Evolutionary conservation across 257 asterid species (phyloP).

Genomic region (Galeopsis tetrahit): DNA sequence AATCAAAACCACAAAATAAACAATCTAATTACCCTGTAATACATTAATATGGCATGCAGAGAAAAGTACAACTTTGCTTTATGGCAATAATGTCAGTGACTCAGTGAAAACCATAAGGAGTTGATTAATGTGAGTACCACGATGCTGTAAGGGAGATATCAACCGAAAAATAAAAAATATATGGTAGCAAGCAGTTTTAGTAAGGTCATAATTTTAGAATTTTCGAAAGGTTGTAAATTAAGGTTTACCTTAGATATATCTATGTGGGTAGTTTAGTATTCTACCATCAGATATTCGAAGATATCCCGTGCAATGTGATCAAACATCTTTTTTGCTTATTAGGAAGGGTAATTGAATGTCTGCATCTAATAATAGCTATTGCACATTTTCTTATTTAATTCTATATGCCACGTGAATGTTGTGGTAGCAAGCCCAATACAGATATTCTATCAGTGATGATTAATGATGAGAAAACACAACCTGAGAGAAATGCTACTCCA

Average conservation of each 20-base stretch:
- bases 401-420: conserved; percentile 23
- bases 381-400: not conserved
- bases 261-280: not conserved
- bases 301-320: conserved; percentile 14
- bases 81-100: not conserved
- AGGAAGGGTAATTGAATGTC: not conserved
- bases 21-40: not conserved
- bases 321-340: not conserved
- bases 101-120: not conserved
- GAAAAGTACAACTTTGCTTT: not conserved
- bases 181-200: not conserved
- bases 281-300: conserved; percentile 17
- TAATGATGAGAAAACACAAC: conserved; percentile 3
- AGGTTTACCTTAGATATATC: not conserved
- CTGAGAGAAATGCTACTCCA: not conserved
- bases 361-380: conserved; percentile 13
- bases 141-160: conserved; percentile 7
- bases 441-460: not conserved
- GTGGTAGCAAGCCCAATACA: conserved; percentile 9
- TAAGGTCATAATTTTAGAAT: not conserved
- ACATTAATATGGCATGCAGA: not conserved
- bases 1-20: conserved; percentile 1
- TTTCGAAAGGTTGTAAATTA: not conserved
- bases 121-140: not conserved
- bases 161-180: not conserved